Evolutionary conservation across 2,329 filamentous ascomycete genomes (phyloP).

Genomic region (Fusarium miscanthi): DNA sequence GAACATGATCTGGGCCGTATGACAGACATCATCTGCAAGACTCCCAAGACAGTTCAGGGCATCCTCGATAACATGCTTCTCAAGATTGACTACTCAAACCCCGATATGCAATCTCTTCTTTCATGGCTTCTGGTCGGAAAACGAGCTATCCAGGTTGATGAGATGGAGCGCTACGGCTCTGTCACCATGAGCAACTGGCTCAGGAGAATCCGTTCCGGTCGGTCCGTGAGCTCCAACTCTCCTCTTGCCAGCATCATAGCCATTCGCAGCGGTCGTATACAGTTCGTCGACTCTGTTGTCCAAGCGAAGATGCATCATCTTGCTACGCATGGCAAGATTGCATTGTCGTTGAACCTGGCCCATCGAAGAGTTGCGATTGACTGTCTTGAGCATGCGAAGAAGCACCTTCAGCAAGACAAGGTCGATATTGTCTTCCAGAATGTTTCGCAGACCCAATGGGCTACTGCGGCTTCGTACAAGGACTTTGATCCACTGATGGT

Average conservation of each 20-base stretch:
- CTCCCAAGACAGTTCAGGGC: neutral
- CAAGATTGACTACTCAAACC: neutral
- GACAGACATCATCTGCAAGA: neutral
- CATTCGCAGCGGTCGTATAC: neutral
- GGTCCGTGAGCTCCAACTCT: conserved; percentile 1
- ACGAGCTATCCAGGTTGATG: neutral
- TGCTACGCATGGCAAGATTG: neutral
- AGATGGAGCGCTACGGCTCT: neutral
- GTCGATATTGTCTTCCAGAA: neutral
- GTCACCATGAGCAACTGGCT: conserved; percentile 1
- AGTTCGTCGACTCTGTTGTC: neutral
- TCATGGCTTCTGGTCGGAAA: neutral
- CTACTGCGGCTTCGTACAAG: neutral
- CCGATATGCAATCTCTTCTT: neutral
- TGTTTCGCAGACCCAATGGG: neutral
- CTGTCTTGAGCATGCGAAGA: neutral
- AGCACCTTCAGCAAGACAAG: neutral
- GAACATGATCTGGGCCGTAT: neutral
- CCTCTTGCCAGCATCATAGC: neutral
- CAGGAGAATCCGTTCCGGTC: neutral
- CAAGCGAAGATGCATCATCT: neutral
- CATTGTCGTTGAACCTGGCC: neutral
- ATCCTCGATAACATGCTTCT: neutral
- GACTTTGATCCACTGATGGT: neutral
- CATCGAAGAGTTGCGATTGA: neutral